These are phyloP conservation scores for Martensiomyces pterosporus DNA, from an alignment of 192 early-diverging fungal genomes.

Conservation along the genomic window DNA sequence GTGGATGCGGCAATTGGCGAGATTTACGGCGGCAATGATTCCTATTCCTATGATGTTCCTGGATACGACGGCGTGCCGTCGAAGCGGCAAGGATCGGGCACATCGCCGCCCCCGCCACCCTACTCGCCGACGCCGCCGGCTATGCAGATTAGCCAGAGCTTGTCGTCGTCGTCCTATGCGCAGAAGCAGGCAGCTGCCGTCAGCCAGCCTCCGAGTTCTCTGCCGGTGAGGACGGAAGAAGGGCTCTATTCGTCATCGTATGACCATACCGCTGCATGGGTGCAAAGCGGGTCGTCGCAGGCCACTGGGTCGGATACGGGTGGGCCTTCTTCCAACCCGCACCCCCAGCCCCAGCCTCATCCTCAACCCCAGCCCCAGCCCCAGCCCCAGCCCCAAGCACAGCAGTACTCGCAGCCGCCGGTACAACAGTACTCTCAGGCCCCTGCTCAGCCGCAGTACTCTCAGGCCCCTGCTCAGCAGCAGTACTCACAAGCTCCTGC, in stretches of 20 bases:
- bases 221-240: too few species aligned
- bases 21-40: conserved; percentile 16
- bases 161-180: neutral
- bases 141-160: conserved; percentile 5
- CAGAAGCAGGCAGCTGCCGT: neutral
- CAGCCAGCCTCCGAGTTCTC: neutral
- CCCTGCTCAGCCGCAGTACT: neutral
- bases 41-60: conserved; percentile 39
- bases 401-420: conserved; percentile 1
- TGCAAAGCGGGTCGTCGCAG: conserved; percentile 33
- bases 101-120: conserved; percentile 23
- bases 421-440: neutral
- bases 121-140: conserved; percentile 18
- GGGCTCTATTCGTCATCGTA: conserved; percentile 49
- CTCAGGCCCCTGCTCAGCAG: too few species aligned
- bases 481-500: conserved; percentile 3
- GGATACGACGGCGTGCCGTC: conserved; percentile 14
- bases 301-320: conserved; percentile 31
- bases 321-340: too few species aligned
- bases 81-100: neutral
- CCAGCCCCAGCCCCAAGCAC: too few species aligned
- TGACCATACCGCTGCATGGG: conserved; percentile 47
- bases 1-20: too few species aligned
- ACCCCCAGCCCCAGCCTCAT: too few species aligned
- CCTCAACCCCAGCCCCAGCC: too few species aligned